phyloP scores from a whole-genome alignment of 1,284 basidiomycete species.

The Fereydounia khargensis region DNA sequence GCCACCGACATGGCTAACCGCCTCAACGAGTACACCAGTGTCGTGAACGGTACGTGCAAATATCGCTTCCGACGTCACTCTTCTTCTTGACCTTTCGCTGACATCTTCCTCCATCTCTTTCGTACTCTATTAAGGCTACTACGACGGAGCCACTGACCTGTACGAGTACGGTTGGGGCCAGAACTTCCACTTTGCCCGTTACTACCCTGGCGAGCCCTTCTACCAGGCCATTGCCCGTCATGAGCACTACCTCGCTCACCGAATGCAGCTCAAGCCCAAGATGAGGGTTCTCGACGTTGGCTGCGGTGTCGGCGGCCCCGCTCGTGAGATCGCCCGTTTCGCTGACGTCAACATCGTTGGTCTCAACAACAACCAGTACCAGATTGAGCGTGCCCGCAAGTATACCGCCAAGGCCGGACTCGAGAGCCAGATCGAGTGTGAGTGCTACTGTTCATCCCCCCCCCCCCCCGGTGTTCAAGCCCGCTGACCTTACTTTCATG shows the following conservation, averaged over 20 bases:
- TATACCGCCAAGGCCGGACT: slow-evolving; percentile 81
- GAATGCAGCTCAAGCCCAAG: slow-evolving; percentile 65
- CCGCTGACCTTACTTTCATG: neutral
- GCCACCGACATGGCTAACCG: slow-evolving; percentile 72
- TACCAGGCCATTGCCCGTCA: slow-evolving; percentile 79
- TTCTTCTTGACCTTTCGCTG: neutral
- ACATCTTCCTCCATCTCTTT: neutral
- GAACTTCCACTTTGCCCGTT: slow-evolving; percentile 97
- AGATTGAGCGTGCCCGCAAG: slow-evolving; percentile 77
- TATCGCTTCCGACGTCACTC: too few relatives aligned
- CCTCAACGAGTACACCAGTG: slow-evolving; percentile 81
- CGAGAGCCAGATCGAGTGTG: slow-evolving; percentile 70
- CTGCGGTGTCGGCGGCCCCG: slow-evolving; percentile 95
- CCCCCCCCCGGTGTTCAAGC: neutral
- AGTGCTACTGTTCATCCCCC: neutral
- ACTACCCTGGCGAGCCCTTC: slow-evolving; percentile 93
- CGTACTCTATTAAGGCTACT: slow-evolving; percentile 76
- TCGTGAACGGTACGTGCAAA: slow-evolving; percentile 89
- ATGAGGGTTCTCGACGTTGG: slow-evolving; percentile 98
- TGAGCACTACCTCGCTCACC: slow-evolving; percentile 90
- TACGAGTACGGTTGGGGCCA: slow-evolving; percentile 95
- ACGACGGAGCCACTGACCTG: slow-evolving; percentile 91
- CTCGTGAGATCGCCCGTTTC: slow-evolving; percentile 90
- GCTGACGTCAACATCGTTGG: slow-evolving; percentile 82
- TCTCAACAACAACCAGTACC: slow-evolving; percentile 96